Conservation (phyloP, 2,329 filamentous ascomycete genomes). For the Biscogniauxia sp. region DNA sequence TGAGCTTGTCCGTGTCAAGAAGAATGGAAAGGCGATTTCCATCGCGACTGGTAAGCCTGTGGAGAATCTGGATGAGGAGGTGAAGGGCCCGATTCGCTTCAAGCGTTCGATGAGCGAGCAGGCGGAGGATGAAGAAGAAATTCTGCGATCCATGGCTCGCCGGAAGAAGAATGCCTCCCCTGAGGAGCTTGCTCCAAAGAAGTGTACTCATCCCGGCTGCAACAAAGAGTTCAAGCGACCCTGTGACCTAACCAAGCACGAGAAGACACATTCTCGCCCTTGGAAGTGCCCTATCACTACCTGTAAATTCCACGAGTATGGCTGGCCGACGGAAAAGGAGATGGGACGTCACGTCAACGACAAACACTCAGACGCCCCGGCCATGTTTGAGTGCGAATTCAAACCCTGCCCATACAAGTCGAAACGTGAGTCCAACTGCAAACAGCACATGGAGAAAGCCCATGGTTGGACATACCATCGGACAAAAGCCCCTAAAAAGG, state of each 20-base stretch:
- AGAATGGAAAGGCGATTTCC: conserved; percentile 76
- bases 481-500: conserved; percentile 82
- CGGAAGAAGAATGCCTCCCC: conserved; percentile 90
- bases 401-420: conserved; percentile 87
- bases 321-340: conserved; percentile 98
- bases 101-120: conserved; percentile 68
- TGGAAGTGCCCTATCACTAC: conserved; percentile 83
- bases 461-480: conserved; percentile 89
- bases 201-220: conserved; percentile 73
- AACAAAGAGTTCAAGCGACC: conserved; percentile 92
- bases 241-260: conserved; percentile 97
- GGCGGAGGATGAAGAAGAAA: conserved; percentile 75
- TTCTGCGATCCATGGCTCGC: conserved; percentile 89
- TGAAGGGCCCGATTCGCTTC: conserved; percentile 50
- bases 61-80: conserved; percentile 48
- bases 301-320: conserved; percentile 88
- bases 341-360: conserved; percentile 95
- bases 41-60: conserved; percentile 68
- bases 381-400: conserved; percentile 80
- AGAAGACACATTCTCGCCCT: conserved; percentile 94
- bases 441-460: conserved; percentile 98
- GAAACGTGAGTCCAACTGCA: conserved; percentile 95
- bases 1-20: conserved; percentile 79
- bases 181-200: conserved; percentile 77
- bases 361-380: conserved; percentile 80